Percentiles rank a stretch among this genome's conserved stretches.
Evolutionary conservation across 169 alveolate species (phyloP).

Genomic region (Cryptosporidium sp.): DNA sequence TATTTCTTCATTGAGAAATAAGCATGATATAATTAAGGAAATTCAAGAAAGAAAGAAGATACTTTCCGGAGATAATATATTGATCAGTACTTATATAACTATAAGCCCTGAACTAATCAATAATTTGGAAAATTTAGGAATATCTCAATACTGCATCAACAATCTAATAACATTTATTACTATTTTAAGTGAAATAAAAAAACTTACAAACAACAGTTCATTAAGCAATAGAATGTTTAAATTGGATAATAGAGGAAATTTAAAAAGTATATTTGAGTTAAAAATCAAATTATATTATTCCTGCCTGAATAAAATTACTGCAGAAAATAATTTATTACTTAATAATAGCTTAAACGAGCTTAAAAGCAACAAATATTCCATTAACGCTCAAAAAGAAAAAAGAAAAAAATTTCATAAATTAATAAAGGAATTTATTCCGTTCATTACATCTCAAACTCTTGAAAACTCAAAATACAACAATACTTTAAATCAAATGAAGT

Average conservation of each 20-base stretch:
- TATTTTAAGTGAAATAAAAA: conserved; percentile 50
- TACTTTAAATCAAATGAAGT: conserved; percentile 76
- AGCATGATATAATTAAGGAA: conserved; percentile 61
- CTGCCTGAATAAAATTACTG: not conserved
- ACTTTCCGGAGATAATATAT: conserved; percentile 31
- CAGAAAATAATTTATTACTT: not conserved
- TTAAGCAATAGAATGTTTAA: conserved; percentile 16
- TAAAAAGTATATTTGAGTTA: conserved; percentile 15
- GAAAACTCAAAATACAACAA: not conserved
- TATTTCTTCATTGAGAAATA: conserved; percentile 72
- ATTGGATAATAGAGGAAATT: conserved; percentile 37
- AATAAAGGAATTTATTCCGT: conserved; percentile 79
- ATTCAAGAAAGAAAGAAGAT: conserved; percentile 36
- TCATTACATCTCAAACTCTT: conserved; percentile 76
- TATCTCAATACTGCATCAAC: conserved; percentile 10
- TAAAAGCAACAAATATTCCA: not conserved
- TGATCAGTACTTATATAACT: not conserved
- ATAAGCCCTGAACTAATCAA: conserved; percentile 13
- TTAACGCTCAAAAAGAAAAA: conserved; percentile 72
- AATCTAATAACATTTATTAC: conserved; percentile 14
- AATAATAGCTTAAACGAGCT: not conserved
- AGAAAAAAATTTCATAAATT: conserved; percentile 79
- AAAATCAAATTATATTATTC: not conserved
- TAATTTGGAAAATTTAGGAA: not conserved
- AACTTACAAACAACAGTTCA: conserved; percentile 10